Evolutionary conservation across 306 rosid genomes (phyloP).

Genomic region (Inga leiocalycina): DNA sequence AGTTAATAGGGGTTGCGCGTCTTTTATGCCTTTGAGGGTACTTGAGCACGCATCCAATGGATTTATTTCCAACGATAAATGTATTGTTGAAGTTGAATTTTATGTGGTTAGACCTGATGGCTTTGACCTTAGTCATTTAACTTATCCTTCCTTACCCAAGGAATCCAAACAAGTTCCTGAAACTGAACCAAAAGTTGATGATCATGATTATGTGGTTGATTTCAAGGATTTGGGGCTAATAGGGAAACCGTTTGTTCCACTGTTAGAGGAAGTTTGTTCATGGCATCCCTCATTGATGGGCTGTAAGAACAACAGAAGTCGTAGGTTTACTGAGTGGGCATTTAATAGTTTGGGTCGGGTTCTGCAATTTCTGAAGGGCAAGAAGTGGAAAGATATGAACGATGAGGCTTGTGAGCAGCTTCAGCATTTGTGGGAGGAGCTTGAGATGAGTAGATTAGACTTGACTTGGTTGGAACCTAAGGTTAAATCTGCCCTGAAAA

Average conservation of each 20-base stretch:
- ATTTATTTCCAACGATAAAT: background rate
- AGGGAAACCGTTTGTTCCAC: background rate
- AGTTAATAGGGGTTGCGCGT: background rate
- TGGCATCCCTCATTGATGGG: background rate
- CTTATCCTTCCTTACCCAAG: background rate
- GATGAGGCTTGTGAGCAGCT: background rate
- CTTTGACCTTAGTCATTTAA: background rate
- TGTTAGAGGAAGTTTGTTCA: background rate
- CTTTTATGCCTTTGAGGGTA: background rate
- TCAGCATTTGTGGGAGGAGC: conserved; percentile 3
- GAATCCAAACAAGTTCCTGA: background rate
- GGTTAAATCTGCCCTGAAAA: background rate
- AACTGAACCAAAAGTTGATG: background rate
- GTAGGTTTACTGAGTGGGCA: background rate
- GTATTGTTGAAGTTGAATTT: background rate
- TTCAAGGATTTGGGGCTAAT: background rate
- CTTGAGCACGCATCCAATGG: background rate
- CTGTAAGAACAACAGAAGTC: background rate
- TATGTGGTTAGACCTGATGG: background rate
- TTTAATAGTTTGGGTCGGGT: background rate
- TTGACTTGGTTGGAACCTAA: background rate
- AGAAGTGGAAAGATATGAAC: background rate
- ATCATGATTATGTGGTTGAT: background rate
- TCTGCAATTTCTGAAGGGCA: background rate
- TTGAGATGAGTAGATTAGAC: background rate